Evolutionary conservation across 2,329 filamentous ascomycete genomes (phyloP), one percentile per base, ranked within the genome.

Genomic region (Colletotrichum sp.): DNA sequence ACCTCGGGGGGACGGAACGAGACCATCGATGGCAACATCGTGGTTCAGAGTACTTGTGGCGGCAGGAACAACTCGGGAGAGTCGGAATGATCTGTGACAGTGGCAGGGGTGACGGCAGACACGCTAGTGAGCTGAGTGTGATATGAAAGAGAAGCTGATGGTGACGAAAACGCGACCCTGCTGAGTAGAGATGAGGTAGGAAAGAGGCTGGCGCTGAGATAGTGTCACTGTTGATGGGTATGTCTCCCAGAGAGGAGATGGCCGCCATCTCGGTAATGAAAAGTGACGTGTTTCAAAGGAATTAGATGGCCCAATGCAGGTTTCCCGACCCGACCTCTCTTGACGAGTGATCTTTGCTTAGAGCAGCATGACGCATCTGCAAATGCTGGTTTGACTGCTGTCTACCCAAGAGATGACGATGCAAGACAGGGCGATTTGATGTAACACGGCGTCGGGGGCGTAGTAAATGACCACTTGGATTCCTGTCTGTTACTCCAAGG

Each of bases 301-400:
- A 48, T 28, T 61, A 24, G 13, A 34, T 18, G 48, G 24, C 24
- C 55, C 28, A 34, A 21, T 8, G 57, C 52, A 55, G 16, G 13
- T 60, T 52, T 43, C 26, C 52, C 32, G 43, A 5, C 38, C 24
- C 30, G 18, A 48, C 43, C 10, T 52, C n/a, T 52, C 43, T 10
- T 15, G 21, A 24, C 52, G 12, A 34, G 24, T 52, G 26, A 8
- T 26, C n/a, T 24, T 24, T 38, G 55, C 15, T 52, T 28, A n/a
- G 34, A 32, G 43, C 26, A 38, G 24, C 69, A 67, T 34, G 28
- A 38, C 38, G 55, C 63, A 61, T 67, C 34, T 67, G 73, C 34
- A 34, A 63, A 67, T 75, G 73, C 63, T 26, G 30, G 61, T 67
- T 72, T 64, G 63, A 75, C 69, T 66, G 63, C 32, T 75, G 55